These are phyloP conservation scores for Suillus luteus DNA, from an alignment of 768 basidiomycete species.

Conservation along the genomic window DNA sequence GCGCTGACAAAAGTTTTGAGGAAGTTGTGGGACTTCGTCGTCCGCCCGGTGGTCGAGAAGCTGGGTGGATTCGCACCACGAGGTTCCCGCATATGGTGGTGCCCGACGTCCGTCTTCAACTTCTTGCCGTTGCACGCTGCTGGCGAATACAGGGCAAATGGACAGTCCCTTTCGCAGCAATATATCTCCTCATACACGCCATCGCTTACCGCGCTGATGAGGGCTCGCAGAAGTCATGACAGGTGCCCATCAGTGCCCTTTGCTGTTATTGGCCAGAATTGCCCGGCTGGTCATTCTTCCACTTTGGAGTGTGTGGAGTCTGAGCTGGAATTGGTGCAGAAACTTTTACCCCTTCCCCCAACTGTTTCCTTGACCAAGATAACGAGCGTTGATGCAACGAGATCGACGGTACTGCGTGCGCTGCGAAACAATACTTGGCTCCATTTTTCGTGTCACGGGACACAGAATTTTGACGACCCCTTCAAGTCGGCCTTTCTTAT, in stretches of 20 bases:
- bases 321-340: not conserved
- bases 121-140: conserved; percentile 18
- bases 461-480: conserved; percentile 9
- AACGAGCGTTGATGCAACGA: not conserved
- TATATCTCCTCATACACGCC: conserved; percentile 18
- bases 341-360: not conserved
- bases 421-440: conserved; percentile 15
- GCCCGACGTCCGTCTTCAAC: conserved; percentile 11
- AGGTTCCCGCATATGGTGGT: conserved; percentile 14
- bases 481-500: conserved; percentile 15
- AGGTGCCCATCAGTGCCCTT: not conserved
- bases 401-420: not conserved
- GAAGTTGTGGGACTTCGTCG: not conserved
- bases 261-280: conserved; percentile 11
- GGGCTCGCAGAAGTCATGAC: conserved; percentile 9
- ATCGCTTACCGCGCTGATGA: conserved; percentile 10
- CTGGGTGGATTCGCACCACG: not conserved
- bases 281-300: not conserved
- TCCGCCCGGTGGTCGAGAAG: not conserved
- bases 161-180: not conserved
- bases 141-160: not conserved
- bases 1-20: not conserved
- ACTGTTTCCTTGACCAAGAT: conserved; percentile 5
- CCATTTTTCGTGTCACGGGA: conserved; percentile 25
- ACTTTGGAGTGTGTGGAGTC: not conserved